Percentiles rank a stretch among this genome's conserved stretches.
These are phyloP conservation scores for Niveomyces coronatus DNA, from an alignment of 2,329 filamentous ascomycete species.

Conservation along the genomic window DNA sequence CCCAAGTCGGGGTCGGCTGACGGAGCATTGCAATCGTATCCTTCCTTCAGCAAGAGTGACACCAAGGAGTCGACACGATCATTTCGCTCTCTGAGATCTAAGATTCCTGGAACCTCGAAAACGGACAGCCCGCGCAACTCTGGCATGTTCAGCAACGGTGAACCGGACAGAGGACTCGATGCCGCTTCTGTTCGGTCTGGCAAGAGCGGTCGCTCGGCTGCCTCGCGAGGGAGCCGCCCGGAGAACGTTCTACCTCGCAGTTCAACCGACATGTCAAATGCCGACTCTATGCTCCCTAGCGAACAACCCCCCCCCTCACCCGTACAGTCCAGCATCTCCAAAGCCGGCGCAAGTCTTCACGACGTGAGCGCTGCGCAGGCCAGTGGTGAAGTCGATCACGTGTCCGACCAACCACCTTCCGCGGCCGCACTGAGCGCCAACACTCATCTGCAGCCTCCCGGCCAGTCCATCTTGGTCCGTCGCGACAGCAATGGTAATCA, in stretches of 20 bases:
- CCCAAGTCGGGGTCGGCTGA: constrained; percentile 37
- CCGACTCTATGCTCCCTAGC: constrained; percentile 38
- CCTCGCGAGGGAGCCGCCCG: constrained; percentile 37
- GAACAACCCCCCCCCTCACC: constrained; percentile 70
- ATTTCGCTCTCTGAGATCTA: constrained; percentile 74
- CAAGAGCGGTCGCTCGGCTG: constrained; percentile 45
- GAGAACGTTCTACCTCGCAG: constrained; percentile 29
- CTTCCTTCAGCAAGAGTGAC: constrained; percentile 84
- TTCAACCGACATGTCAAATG: constrained; percentile 29
- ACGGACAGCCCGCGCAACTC: constrained; percentile 77
- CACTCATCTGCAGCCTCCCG: constrained; percentile 56
- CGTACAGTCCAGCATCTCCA: constrained; percentile 65
- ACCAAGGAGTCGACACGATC: constrained; percentile 88
- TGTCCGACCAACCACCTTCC: constrained; percentile 80
- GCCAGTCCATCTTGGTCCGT: constrained; percentile 83
- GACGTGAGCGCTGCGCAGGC: constrained; percentile 73
- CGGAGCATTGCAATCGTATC: constrained; percentile 62
- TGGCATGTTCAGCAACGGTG: constrained; percentile 52
- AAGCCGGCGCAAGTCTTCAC: constrained; percentile 51
- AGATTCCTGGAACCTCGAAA: constrained; percentile 67
- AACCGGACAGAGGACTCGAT: constrained; percentile 57
- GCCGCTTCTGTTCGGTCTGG: constrained; percentile 64
- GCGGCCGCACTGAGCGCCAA: constrained; percentile 47
- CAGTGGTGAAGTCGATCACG: constrained; percentile 84
- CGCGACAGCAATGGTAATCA: constrained; percentile 57